Evolutionary conservation across 441 rosid species (phyloP), one percentile per base, ranked within the genome.

Genomic region (Macaranga tanarius): DNA sequence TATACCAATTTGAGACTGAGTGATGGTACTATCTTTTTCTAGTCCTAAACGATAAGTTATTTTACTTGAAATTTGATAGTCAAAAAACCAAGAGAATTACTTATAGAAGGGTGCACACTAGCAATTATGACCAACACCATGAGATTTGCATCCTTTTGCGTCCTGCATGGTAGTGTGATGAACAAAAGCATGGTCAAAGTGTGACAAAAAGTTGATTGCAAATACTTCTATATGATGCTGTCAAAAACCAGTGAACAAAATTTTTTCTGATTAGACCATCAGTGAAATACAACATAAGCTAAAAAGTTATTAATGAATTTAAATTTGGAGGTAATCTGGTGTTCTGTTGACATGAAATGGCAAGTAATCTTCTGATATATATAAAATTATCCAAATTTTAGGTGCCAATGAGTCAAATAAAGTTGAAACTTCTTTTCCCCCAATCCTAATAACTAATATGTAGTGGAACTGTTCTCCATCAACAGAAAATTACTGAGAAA

Each of bases 121-220:
- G 70, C 69, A 77, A 47, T 73, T 63, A 69, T 64, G 62, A 26
- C 69, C 67, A 50, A 62, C 62, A 51, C 42, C 52, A 67, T 68
- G 77, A 62, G 58, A 66, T 72, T 63, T 34, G 77, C 80, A 63
- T 58, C 80, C 73, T 73, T 73, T 48, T 73, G 64, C 63, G 22
- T 54, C 74, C 74, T 67, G 73, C 71, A 68, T 57, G 47, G 70
- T 62, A 57, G 77, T 69, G 31, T 70, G 70, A 70, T 75, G 69
- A 70, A 61, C 54, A 65, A 69, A 69, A 75, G 69, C 62, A 69
- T 66, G 62, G 77, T 76, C 72, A 71, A 71, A 40, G 57, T 65
- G 58, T 26, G 42, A 51, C 67, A 44, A 42, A 62, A 28, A 69
- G 55, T 69, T 42, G 23, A 67, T 58, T 58, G 57, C 52, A 42